Base-by-base conservation (phyloP, 495 filamentous ascomycete genomes). In the Oidiodendron maius region DNA sequence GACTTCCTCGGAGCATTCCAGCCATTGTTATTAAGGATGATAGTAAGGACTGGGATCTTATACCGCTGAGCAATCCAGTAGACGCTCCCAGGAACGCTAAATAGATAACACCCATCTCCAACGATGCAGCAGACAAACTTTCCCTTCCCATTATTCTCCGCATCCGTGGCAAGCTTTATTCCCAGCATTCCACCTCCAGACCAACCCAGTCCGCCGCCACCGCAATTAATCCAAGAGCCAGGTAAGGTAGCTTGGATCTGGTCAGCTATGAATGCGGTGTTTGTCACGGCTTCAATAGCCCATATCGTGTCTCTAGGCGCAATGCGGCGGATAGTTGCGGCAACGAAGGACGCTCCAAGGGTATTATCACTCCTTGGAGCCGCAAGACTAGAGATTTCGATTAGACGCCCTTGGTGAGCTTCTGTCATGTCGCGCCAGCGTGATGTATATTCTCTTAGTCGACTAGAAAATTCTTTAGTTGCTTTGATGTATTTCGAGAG, bases 181-280 rank as follows among this genome's bases (percentile, higher is more conserved):
- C 91, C 91, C 2, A 95, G 65, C 2, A 86, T 80, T 47, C 78
- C 91, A 37, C 91, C 91, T 15, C 91, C 91, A 15, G 86, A 91
- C 91, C 91, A 97, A 15, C 91, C 91, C 0, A 96, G 75, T 3
- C 91, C 91, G 26, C 91, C 91, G 24, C 91, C 91, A 10, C 91
- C 91, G 62, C 91, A 97, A 69, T 95, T 95, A 59, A 95, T 82
- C 83, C 88, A 93, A 6, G 81, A 82, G 4, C 90, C 87, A 0
- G 90, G 91, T 1, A 81, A 52, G 11, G 78, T 86, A 10, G 83
- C 82, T 59, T 80, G 78, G n/a, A 96, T 61, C 53, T 88, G 83
- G 56, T 97, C 89, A 17, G 88, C 82, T 11, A 94, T 87, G 42
- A 86, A 80, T 1, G 61, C 64, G 0, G 87, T 89, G 45, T 87